Evolutionary conservation across 2,329 filamentous ascomycete genomes (phyloP).

Genomic region (Exophiala spinifera): DNA sequence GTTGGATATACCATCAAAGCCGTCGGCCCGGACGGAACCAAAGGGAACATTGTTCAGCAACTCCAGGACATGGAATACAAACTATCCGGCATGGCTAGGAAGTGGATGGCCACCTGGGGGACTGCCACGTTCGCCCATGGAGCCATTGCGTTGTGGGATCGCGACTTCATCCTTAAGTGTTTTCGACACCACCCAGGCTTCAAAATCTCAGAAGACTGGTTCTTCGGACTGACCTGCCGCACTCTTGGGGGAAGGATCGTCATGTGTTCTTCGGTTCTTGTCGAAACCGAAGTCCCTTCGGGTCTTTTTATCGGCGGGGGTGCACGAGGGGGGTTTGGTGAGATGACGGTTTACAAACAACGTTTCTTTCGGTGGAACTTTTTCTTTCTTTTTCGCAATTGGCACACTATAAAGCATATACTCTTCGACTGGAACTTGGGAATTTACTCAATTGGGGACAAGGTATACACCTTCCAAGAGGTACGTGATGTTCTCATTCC

Average conservation of each 20-base stretch:
- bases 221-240: conserved; percentile 49
- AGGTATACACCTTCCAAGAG: conserved; percentile 51
- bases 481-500: conserved; percentile 17
- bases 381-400: conserved; percentile 51
- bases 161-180: conserved; percentile 44
- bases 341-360: conserved; percentile 54
- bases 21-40: conserved; percentile 37
- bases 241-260: conserved; percentile 45
- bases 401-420: conserved; percentile 48
- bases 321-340: conserved; percentile 49
- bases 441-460: conserved; percentile 49
- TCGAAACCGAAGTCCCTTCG: conserved; percentile 50
- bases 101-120: conserved; percentile 45
- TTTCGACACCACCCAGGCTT: conserved; percentile 52
- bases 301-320: conserved; percentile 43
- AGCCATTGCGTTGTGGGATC: conserved; percentile 51
- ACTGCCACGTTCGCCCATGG: conserved; percentile 52
- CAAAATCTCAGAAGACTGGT: conserved; percentile 52
- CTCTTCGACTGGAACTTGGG: conserved; percentile 48
- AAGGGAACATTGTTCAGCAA: conserved; percentile 42
- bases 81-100: conserved; percentile 46
- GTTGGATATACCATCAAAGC: conserved; percentile 52
- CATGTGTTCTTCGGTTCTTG: conserved; percentile 51
- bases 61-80: conserved; percentile 55
- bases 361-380: conserved; percentile 53